Base-by-base conservation (phyloP, 2,329 filamentous ascomycete species). In the Cordyceps javanica region DNA sequence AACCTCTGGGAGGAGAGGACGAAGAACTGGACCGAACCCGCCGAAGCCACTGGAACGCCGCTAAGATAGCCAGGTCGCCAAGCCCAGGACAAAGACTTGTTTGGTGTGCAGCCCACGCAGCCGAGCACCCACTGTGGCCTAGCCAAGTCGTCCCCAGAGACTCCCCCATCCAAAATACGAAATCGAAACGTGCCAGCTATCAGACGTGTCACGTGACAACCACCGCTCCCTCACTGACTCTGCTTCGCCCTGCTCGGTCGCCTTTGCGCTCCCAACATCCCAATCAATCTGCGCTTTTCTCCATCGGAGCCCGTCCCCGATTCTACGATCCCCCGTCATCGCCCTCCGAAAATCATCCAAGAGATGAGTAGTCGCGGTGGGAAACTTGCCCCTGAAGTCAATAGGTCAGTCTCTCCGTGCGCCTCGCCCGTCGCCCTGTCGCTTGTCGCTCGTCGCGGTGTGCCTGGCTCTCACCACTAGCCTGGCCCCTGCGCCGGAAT, bases 371-470 rank as follows among this genome's bases (percentile, higher is more conserved):
- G 87, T 91, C 89, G 90, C 80, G 87, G 86, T 81, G 88, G 87
- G 79, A 97, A 97, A 86, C 89, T 97, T 83, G 92, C 92, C 80
- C 92, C 94, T 78, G 94, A 99, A 89, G 92, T 97, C 81, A 97
- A 97, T 83, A 89, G 91, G 91, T 95, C 61, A 68, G 67, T 68
- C 55, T 53, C 60, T 45, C 14, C n/a, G 39, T 39, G n/a, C 32
- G 30, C 26, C 48, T 45, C 36, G 25, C 23, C 23, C 48, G 36
- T 60, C 28, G 19, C 19, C 26, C 42, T 36, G 44, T 36, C 21
- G 21, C 16, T 16, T 30, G 44, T 25, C 36, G 39, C 42, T 28
- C 42, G 30, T 34, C 54, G 49, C 32, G 21, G 48, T n/a, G 21
- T 34, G 32, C 19, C 30, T 38, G 48, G 32, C 38, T 38, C 23